A percentile compares a stretch with the other conserved stretches of the same genome.
phyloP scores from a whole-genome alignment of 2,329 filamentous ascomycete species.

The Chaetomiaceae sp. region DNA sequence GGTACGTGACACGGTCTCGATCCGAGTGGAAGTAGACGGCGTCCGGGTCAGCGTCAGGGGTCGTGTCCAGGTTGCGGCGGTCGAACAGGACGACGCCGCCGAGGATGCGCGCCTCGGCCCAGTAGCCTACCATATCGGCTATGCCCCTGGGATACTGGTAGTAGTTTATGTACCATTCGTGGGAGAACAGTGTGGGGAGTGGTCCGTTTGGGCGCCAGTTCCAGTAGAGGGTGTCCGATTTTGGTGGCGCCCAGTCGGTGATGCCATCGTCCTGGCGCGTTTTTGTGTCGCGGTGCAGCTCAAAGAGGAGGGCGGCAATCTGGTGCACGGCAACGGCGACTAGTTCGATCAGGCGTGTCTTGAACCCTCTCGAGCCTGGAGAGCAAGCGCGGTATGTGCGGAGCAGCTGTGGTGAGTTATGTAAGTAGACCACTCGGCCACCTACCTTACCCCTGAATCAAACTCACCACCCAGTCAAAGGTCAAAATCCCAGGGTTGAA shows the following conservation, averaged over 20 bases:
- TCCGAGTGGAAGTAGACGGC: too few species aligned
- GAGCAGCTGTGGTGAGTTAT: not conserved
- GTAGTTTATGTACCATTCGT: slow-evolving; percentile 17
- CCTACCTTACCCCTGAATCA: too few species aligned
- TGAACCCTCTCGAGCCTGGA: slow-evolving; percentile 14
- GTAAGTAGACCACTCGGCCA: too few species aligned
- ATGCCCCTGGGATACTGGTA: slow-evolving; percentile 22
- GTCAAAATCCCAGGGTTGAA: too few species aligned
- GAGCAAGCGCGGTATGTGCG: slow-evolving; percentile 12
- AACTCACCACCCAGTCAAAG: too few species aligned
- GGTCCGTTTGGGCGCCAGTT: slow-evolving; percentile 2
- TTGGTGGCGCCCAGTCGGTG: slow-evolving; percentile 7
- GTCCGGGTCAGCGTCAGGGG: slow-evolving; percentile 2
- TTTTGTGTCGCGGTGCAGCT: slow-evolving; percentile 12
- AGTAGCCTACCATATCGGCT: slow-evolving; percentile 27
- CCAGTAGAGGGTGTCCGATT: not conserved
- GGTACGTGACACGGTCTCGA: too few species aligned
- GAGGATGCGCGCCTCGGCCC: slow-evolving; percentile 25
- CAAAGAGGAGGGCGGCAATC: slow-evolving; percentile 17
- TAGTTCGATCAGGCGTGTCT: slow-evolving; percentile 22
- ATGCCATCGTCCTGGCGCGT: slow-evolving; percentile 13
- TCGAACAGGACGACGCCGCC: slow-evolving; percentile 26
- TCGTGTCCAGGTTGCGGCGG: slow-evolving; percentile 3
- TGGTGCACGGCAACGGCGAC: slow-evolving; percentile 23
- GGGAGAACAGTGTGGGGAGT: slow-evolving; percentile 20